Conservation (phyloP, 1,139 yeast genomes). For the Hansenula anomala region DNA sequence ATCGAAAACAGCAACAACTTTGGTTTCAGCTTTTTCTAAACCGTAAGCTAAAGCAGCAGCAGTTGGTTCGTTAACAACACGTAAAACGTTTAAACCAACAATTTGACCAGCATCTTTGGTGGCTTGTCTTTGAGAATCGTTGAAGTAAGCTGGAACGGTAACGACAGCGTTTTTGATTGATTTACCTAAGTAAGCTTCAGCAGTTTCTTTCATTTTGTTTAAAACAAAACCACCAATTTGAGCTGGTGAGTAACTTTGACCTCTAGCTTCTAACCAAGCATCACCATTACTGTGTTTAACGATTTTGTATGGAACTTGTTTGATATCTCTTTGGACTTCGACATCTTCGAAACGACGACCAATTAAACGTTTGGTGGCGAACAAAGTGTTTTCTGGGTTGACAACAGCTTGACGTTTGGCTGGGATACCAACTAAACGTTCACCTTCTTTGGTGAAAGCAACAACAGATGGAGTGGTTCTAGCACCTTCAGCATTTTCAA, state of each 20-base stretch:
- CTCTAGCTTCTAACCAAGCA: slow-evolving; percentile 98
- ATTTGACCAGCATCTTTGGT: slow-evolving; percentile 98
- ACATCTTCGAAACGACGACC: slow-evolving; percentile 97
- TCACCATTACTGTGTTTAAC: slow-evolving; percentile 96
- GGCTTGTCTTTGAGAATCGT: slow-evolving; percentile 98
- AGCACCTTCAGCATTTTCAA: slow-evolving; percentile 98
- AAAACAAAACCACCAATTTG: slow-evolving; percentile 96
- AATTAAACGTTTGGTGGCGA: slow-evolving; percentile 97
- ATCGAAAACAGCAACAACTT: slow-evolving; percentile 91
- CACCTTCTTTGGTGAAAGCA: slow-evolving; percentile 95
- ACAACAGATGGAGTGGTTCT: slow-evolving; percentile 99
- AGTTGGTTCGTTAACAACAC: slow-evolving; percentile 98
- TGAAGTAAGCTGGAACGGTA: slow-evolving; percentile 97
- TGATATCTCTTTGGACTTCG: slow-evolving; percentile 95
- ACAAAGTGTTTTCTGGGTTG: slow-evolving; percentile 95
- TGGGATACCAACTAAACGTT: slow-evolving; percentile 95
- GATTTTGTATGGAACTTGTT: slow-evolving; percentile 96
- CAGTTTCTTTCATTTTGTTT: slow-evolving; percentile 92
- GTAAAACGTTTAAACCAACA: slow-evolving; percentile 91
- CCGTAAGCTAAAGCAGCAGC: slow-evolving; percentile 99
- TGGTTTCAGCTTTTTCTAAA: slow-evolving; percentile 80
- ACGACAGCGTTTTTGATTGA: slow-evolving; percentile 87
- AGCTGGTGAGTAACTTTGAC: slow-evolving; percentile 91
- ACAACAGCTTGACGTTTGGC: slow-evolving; percentile 99
- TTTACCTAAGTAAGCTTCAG: slow-evolving; percentile 88